phyloP scores from a whole-genome alignment of 306 rosid genomes.

The Sesbania bispinosa region DNA sequence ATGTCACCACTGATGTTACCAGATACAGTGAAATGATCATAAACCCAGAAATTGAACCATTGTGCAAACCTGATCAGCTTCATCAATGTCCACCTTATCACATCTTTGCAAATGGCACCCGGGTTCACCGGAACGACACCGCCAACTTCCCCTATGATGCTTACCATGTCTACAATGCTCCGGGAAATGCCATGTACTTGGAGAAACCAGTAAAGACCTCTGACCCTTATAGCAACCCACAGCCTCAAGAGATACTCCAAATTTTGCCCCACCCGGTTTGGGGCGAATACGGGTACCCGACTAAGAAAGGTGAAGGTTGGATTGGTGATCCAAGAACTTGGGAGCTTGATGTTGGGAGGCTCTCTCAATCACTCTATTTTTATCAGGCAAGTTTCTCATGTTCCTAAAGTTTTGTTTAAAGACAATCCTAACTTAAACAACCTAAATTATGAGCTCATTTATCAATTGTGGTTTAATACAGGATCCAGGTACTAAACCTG shows the following conservation, averaged over 20 bases:
- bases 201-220: slow-evolving; percentile 41
- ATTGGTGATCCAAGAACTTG: slow-evolving; percentile 57
- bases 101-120: slow-evolving; percentile 48
- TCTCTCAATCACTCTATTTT: slow-evolving; percentile 58
- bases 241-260: slow-evolving; percentile 63
- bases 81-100: slow-evolving; percentile 56
- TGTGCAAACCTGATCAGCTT: slow-evolving; percentile 35
- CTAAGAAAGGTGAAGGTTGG: slow-evolving; percentile 58
- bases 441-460: background rate
- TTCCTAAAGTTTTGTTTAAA: background rate
- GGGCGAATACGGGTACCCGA: slow-evolving; percentile 62
- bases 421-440: background rate
- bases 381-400: slow-evolving; percentile 44
- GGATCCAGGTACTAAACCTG: slow-evolving; percentile 32
- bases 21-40: slow-evolving; percentile 66
- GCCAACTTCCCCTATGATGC: slow-evolving; percentile 51
- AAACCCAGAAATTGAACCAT: slow-evolving; percentile 37
- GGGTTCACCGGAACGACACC: slow-evolving; percentile 39
- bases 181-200: slow-evolving; percentile 44
- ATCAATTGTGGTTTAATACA: slow-evolving; percentile 3
- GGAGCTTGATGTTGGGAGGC: slow-evolving; percentile 68
- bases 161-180: slow-evolving; percentile 52
- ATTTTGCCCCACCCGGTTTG: slow-evolving; percentile 63
- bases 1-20: slow-evolving; percentile 58
- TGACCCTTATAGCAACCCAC: slow-evolving; percentile 66